A percentile compares a stretch with the other conserved stretches of the same genome.
Evolutionary conservation across 139 green algal species (phyloP).

Genomic region (Volvox reticuliferus): DNA sequence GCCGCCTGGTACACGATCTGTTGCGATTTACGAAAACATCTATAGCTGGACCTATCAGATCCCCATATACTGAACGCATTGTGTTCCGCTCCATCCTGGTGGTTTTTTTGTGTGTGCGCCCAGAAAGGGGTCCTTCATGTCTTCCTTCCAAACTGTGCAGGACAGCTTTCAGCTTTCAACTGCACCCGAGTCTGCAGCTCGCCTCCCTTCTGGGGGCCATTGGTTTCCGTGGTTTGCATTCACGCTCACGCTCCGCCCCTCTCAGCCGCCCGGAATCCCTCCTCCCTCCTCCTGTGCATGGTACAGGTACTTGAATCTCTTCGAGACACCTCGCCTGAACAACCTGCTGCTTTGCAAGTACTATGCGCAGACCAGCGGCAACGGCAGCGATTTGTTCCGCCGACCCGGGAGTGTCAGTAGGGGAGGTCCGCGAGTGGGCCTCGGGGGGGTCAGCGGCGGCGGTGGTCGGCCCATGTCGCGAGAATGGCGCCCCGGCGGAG

Average conservation of each 20-base stretch:
- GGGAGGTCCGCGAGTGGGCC: background rate
- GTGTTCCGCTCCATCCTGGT: too few relatives aligned
- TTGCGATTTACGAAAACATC: too few relatives aligned
- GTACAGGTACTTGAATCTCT: slow-evolving; percentile 60
- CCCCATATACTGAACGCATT: too few relatives aligned
- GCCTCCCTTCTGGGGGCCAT: too few relatives aligned
- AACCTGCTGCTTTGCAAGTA: slow-evolving; percentile 67
- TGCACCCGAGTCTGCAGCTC: background rate
- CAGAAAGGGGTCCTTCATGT: background rate
- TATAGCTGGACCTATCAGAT: too few relatives aligned
- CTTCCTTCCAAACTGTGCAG: background rate
- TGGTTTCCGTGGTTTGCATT: too few relatives aligned
- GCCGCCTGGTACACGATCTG: too few relatives aligned
- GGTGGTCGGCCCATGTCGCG: background rate
- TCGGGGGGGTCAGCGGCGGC: background rate
- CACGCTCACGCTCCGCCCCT: background rate
- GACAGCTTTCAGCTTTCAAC: background rate
- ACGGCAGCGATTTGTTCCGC: background rate
- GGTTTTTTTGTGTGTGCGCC: too few relatives aligned
- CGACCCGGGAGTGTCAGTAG: background rate
- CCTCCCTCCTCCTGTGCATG: background rate
- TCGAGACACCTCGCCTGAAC: slow-evolving; percentile 56
- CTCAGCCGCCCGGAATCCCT: background rate
- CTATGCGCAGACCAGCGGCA: slow-evolving; percentile 45
- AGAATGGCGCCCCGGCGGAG: slow-evolving; percentile 11